Evolutionary conservation across 2,329 filamentous ascomycete species (phyloP).

Genomic region (Aspergillus brasiliensis): DNA sequence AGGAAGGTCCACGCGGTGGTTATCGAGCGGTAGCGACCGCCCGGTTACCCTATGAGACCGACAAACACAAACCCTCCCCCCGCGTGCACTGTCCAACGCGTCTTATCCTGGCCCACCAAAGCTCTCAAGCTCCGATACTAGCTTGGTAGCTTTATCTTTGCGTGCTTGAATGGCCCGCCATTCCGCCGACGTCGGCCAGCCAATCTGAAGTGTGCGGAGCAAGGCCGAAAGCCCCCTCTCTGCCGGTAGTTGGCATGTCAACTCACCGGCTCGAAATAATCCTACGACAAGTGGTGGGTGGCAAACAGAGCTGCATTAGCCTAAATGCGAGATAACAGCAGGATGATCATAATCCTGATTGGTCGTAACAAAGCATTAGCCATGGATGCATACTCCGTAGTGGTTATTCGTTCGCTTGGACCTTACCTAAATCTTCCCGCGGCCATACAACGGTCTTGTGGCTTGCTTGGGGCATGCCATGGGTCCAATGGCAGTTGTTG

Average conservation of each 20-base stretch:
- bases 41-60: slow-evolving; percentile 7
- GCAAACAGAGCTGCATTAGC: background rate
- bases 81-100: slow-evolving; percentile 7
- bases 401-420: slow-evolving; percentile 14
- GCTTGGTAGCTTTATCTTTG: background rate
- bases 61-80: background rate
- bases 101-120: background rate
- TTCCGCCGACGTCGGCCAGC: background rate
- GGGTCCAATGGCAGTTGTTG: background rate
- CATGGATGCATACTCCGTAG: background rate
- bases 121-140: background rate
- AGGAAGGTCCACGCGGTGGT: slow-evolving; percentile 10
- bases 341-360: background rate
- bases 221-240: background rate
- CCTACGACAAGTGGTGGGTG: background rate
- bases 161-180: background rate
- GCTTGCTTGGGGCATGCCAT: background rate
- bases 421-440: slow-evolving; percentile 12
- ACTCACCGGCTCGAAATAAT: background rate
- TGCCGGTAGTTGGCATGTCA: background rate
- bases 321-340: background rate
- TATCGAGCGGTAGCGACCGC: slow-evolving; percentile 4
- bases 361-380: background rate
- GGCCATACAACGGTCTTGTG: background rate
- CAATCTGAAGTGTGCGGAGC: background rate